Conservation (phyloP, 495 filamentous ascomycete genomes). For the Daldinia loculata region DNA sequence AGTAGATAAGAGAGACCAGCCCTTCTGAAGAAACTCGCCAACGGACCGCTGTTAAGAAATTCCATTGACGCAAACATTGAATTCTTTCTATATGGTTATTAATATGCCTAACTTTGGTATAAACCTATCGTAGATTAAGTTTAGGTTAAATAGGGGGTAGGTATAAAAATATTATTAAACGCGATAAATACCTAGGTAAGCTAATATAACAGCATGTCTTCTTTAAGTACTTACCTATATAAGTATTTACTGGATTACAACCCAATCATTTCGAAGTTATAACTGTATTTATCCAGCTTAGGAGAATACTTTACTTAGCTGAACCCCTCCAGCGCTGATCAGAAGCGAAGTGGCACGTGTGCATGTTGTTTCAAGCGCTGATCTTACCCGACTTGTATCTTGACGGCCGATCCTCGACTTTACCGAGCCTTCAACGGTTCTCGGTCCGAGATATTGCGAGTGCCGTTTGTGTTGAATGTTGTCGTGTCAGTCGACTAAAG, state of each 20-base stretch:
- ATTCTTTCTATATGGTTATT: not conserved
- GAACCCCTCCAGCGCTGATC: slow-evolving; percentile 3
- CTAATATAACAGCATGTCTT: too few species aligned
- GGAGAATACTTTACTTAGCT: not conserved
- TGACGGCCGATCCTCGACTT: not conserved
- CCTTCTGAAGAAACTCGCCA: slow-evolving; percentile 6
- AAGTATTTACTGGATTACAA: not conserved
- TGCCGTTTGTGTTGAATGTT: not conserved
- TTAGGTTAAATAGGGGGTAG: too few species aligned
- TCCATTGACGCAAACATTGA: not conserved
- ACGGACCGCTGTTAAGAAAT: not conserved
- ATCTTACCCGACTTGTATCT: slow-evolving; percentile 6
- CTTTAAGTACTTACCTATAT: too few species aligned
- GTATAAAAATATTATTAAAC: too few species aligned
- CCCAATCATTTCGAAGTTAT: not conserved
- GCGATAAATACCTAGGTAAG: too few species aligned
- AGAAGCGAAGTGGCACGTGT: slow-evolving; percentile 27
- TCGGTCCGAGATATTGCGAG: slow-evolving; percentile 20
- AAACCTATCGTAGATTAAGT: too few species aligned
- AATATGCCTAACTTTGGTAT: not conserved
- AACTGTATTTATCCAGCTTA: not conserved
- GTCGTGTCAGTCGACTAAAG: not conserved
- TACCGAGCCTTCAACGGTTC: slow-evolving; percentile 19
- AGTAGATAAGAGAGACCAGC: slow-evolving; percentile 19
- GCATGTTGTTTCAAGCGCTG: slow-evolving; percentile 23